These are phyloP conservation scores for Sporothrix brasiliensis DNA, from an alignment of 2,329 filamentous ascomycete genomes.

Conservation along the genomic window DNA sequence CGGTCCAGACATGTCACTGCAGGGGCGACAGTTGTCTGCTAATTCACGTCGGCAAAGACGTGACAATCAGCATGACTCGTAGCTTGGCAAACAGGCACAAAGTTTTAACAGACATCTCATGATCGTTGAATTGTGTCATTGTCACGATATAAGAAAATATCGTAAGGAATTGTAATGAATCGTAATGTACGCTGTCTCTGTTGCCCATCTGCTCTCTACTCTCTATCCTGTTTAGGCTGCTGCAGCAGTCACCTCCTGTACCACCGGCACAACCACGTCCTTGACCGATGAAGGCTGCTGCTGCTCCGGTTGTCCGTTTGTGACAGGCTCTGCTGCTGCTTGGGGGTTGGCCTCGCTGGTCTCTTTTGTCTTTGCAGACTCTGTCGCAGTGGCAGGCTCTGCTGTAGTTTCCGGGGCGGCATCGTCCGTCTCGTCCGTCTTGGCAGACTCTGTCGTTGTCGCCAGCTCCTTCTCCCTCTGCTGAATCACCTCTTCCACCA, in stretches of 20 bases:
- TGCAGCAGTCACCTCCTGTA: neutral
- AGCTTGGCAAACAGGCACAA: neutral
- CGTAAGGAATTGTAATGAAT: neutral
- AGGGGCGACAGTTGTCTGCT: neutral
- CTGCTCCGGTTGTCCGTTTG: neutral
- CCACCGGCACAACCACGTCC: neutral
- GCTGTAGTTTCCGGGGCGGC: too few species aligned
- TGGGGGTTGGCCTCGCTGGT: neutral
- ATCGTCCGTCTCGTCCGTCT: too few species aligned
- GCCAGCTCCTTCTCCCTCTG: neutral
- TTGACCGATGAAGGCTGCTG: neutral
- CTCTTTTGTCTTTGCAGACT: neutral
- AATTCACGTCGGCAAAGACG: neutral
- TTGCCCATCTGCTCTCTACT: neutral
- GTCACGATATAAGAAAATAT: neutral
- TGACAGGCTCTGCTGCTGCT: neutral
- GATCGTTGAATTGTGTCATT: too few species aligned
- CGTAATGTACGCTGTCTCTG: too few species aligned
- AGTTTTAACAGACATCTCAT: neutral
- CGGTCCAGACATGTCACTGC: neutral
- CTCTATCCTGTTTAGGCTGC: neutral
- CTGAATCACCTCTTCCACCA: constrained; percentile 29
- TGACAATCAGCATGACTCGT: neutral
- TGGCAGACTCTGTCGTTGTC: neutral
- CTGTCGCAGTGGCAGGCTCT: too few species aligned